Conservation (phyloP, 2,329 filamentous ascomycete genomes). For the Pseudocercospora fijiensis region DNA sequence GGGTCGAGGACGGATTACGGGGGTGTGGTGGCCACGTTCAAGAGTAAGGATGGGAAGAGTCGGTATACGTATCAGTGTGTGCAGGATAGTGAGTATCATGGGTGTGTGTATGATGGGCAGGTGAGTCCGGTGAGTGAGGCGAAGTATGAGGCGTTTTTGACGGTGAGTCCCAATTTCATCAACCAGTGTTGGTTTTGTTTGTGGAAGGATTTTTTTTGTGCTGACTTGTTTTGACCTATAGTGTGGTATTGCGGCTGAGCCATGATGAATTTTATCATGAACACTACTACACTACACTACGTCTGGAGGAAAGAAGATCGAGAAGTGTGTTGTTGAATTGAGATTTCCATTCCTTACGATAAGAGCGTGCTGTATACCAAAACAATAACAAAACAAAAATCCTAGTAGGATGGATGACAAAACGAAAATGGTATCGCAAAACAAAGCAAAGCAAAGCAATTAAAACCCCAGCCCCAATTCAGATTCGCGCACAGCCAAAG, state of each 20-base stretch:
- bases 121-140: constrained; percentile 3
- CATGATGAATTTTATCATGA: no score
- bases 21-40: background rate
- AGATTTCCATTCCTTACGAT: background rate
- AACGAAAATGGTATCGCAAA: background rate
- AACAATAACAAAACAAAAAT: background rate
- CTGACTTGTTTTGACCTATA: background rate
- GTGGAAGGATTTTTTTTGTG: background rate
- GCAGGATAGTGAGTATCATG: constrained; percentile 13
- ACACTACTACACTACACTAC: background rate
- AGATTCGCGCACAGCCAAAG: background rate
- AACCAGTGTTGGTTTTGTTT: no score
- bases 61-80: constrained; percentile 13
- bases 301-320: background rate
- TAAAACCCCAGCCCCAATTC: background rate
- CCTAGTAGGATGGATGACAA: background rate
- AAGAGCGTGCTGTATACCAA: background rate
- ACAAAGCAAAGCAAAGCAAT: background rate
- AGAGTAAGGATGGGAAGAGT: constrained; percentile 1
- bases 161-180: no score
- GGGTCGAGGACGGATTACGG: background rate
- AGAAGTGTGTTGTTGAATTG: background rate
- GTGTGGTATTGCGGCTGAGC: constrained; percentile 16
- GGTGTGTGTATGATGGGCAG: constrained; percentile 15
- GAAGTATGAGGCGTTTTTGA: constrained; percentile 16